Conservation (phyloP, 2,329 filamentous ascomycete species). For the Calonectria naviculata region DNA sequence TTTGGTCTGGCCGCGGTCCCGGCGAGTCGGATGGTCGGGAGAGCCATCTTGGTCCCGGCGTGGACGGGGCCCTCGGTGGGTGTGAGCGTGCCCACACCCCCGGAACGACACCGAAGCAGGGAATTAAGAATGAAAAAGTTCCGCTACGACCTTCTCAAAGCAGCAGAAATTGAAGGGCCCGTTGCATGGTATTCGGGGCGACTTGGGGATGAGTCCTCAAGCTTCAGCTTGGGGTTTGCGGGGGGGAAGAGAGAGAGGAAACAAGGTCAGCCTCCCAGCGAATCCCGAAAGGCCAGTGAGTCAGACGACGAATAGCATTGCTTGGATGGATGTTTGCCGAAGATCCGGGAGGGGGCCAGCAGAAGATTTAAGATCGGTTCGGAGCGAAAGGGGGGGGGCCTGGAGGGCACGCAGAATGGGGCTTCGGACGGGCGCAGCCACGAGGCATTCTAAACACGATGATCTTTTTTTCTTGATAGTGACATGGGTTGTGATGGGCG, state of each 20-base stretch:
- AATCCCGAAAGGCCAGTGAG: not conserved
- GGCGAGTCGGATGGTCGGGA: slow-evolving; percentile 19
- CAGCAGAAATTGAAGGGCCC: slow-evolving; percentile 11
- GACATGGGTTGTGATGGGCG: slow-evolving; percentile 4
- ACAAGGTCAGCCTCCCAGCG: not conserved
- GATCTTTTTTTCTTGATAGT: not conserved
- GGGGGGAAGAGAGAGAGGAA: not conserved
- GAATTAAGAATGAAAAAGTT: slow-evolving; percentile 3
- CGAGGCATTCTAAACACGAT: not conserved
- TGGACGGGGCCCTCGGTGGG: slow-evolving; percentile 8
- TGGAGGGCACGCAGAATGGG: not conserved
- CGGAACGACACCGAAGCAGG: not conserved
- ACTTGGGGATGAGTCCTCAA: not conserved
- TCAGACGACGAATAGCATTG: not conserved
- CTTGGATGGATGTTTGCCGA: not conserved
- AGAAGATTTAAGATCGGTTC: slow-evolving; percentile 9
- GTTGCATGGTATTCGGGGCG: not conserved
- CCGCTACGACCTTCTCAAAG: slow-evolving; percentile 40
- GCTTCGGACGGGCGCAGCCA: not conserved
- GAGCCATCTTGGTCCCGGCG: not conserved
- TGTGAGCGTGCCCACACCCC: slow-evolving; percentile 3
- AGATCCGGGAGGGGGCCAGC: slow-evolving; percentile 11
- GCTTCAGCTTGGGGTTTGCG: not conserved
- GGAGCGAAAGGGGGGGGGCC: not conserved
- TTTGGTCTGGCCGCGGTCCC: slow-evolving; percentile 20